Evolutionary conservation across 352 stramenopile genomes (phyloP).

Genomic region (Pseudoperonospora humuli): DNA sequence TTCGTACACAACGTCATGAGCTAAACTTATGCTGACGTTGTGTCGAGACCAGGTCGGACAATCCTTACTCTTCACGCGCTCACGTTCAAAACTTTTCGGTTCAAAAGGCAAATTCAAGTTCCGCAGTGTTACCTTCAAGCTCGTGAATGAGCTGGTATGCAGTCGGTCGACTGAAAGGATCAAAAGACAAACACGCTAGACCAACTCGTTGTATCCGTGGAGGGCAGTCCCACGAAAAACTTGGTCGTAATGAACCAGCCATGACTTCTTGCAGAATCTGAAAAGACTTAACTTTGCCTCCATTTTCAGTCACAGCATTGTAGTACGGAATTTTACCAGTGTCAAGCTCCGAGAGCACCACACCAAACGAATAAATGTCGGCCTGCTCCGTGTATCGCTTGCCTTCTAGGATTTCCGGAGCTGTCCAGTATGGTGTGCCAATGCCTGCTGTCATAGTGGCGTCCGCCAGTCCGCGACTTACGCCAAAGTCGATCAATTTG

Average conservation of each 20-base stretch:
- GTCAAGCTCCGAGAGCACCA: conserved; percentile 43
- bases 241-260: conserved; percentile 34
- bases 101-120: too few relatives aligned
- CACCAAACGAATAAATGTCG: conserved; percentile 74
- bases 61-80: too few relatives aligned
- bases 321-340: conserved; percentile 31
- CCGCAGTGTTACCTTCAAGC: too few relatives aligned
- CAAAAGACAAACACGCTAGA: conserved; percentile 20
- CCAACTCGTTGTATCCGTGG: conserved; percentile 17
- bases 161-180: conserved; percentile 8
- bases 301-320: too few relatives aligned
- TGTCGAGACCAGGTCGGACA: too few relatives aligned
- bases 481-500: conserved; percentile 42
- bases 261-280: conserved; percentile 41
- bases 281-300: too few relatives aligned
- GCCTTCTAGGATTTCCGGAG: conserved; percentile 54
- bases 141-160: too few relatives aligned
- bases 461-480: conserved; percentile 13
- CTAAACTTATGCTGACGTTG: too few relatives aligned
- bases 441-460: conserved; percentile 32
- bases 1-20: too few relatives aligned
- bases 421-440: conserved; percentile 55
- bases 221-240: conserved; percentile 33
- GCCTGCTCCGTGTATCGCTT: conserved; percentile 46
- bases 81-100: too few relatives aligned